Evolutionary conservation across 2,329 filamentous ascomycete genomes (phyloP).

Genomic region (Microcyclosporella mali): DNA sequence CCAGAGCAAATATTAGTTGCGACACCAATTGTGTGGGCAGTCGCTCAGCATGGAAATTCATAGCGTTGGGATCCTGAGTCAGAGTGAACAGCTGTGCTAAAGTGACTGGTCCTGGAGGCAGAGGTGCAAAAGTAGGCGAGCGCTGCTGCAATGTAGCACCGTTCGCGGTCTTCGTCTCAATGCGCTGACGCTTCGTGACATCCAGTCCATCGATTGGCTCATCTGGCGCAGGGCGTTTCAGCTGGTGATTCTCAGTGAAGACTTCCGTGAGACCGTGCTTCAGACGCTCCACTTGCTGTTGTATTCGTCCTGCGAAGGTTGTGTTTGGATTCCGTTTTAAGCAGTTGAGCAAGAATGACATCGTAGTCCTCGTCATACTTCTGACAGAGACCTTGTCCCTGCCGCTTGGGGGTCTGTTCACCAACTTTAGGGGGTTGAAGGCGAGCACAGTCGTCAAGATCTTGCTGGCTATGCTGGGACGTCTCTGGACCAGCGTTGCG

Average conservation of each 20-base stretch:
- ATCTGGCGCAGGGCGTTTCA: slow-evolving; percentile 65
- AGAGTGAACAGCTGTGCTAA: slow-evolving; percentile 82
- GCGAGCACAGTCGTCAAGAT: slow-evolving; percentile 79
- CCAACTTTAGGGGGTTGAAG: slow-evolving; percentile 85
- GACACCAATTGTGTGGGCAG: slow-evolving; percentile 70
- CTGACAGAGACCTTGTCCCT: slow-evolving; percentile 75
- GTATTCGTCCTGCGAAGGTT: slow-evolving; percentile 67
- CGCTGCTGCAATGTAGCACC: slow-evolving; percentile 20
- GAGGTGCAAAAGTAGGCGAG: slow-evolving; percentile 55
- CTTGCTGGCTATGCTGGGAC: slow-evolving; percentile 74
- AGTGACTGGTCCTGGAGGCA: slow-evolving; percentile 69
- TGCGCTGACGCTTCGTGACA: slow-evolving; percentile 70
- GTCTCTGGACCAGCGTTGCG: slow-evolving; percentile 72
- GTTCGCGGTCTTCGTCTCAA: slow-evolving; percentile 48
- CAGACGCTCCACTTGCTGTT: slow-evolving; percentile 78
- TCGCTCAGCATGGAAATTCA: slow-evolving; percentile 74
- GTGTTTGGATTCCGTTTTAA: slow-evolving; percentile 78
- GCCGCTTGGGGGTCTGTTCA: slow-evolving; percentile 41
- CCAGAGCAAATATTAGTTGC: slow-evolving; percentile 72
- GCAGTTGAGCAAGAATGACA: slow-evolving; percentile 75
- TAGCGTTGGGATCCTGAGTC: slow-evolving; percentile 66
- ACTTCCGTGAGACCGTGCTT: slow-evolving; percentile 71
- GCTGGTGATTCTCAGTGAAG: slow-evolving; percentile 64
- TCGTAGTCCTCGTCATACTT: slow-evolving; percentile 91
- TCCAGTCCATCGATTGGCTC: slow-evolving; percentile 70